Evolutionary conservation across 768 basidiomycete species (phyloP).

Genomic region (Leccinellum albellum): DNA sequence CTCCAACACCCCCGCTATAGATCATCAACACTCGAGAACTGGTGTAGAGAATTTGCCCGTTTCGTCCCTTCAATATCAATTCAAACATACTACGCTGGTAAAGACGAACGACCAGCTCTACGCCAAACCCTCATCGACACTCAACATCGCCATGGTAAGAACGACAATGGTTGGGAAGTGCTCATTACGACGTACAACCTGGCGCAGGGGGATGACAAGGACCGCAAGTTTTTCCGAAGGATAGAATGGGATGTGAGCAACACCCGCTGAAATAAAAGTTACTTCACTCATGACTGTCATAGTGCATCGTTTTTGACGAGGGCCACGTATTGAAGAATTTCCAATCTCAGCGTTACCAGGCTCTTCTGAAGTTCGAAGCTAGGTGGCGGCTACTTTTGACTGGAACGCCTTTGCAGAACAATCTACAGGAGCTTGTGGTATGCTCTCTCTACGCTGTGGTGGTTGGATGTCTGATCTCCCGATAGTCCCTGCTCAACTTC

Average conservation of each 20-base stretch:
- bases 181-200: slow-evolving; percentile 95
- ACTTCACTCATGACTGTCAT: slow-evolving; percentile 1
- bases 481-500: slow-evolving; percentile 94
- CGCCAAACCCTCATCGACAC: slow-evolving; percentile 69
- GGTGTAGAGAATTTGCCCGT: slow-evolving; percentile 92
- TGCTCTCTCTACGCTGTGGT: slow-evolving; percentile 22
- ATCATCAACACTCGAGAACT: slow-evolving; percentile 96
- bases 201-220: slow-evolving; percentile 80
- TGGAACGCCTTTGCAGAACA: slow-evolving; percentile 93
- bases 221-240: slow-evolving; percentile 89
- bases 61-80: slow-evolving; percentile 86
- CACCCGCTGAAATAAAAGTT: not conserved
- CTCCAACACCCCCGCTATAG: slow-evolving; percentile 36
- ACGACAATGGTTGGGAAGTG: slow-evolving; percentile 78
- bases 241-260: slow-evolving; percentile 86
- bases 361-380: slow-evolving; percentile 79
- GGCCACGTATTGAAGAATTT: slow-evolving; percentile 97
- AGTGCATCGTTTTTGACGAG: slow-evolving; percentile 96
- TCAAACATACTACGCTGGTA: slow-evolving; percentile 91
- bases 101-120: slow-evolving; percentile 75
- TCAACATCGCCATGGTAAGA: slow-evolving; percentile 43
- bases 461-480: slow-evolving; percentile 5
- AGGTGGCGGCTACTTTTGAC: slow-evolving; percentile 91
- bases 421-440: slow-evolving; percentile 86
- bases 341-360: slow-evolving; percentile 93